Conservation (phyloP, 2,329 filamentous ascomycete genomes). For the Aspergillus awamori region DNA sequence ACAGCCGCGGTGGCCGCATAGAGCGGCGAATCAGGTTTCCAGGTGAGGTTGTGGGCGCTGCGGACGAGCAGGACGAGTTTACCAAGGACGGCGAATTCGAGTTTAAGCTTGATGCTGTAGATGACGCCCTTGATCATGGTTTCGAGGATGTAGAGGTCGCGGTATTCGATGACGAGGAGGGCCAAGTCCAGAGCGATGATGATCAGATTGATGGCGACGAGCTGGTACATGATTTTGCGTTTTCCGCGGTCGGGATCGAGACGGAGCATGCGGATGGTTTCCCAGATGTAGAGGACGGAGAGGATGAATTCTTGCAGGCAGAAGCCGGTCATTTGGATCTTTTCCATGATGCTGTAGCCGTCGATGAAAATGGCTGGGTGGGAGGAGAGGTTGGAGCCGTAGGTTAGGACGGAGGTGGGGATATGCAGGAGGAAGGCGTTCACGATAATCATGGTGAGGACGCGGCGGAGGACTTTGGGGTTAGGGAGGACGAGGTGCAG, state of each 20-base stretch:
- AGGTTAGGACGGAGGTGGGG: constrained; percentile 51
- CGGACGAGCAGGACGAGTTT: constrained; percentile 49
- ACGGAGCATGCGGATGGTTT: constrained; percentile 56
- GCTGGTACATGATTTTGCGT: constrained; percentile 52
- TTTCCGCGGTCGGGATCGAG: constrained; percentile 47
- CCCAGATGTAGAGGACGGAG: constrained; percentile 57
- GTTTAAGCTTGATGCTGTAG: constrained; percentile 54
- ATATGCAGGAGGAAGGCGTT: constrained; percentile 49
- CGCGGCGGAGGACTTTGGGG: constrained; percentile 42
- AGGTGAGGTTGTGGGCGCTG: constrained; percentile 30
- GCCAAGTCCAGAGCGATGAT: constrained; percentile 52
- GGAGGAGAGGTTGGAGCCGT: constrained; percentile 44
- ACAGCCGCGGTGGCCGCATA: constrained; percentile 6
- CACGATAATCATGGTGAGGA: constrained; percentile 52
- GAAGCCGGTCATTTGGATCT: constrained; percentile 60
- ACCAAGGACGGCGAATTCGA: constrained; percentile 54
- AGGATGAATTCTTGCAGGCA: constrained; percentile 60
- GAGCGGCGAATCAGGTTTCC: constrained; percentile 40
- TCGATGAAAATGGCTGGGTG: constrained; percentile 28
- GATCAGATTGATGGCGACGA: constrained; percentile 53
- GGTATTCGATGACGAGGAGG: constrained; percentile 48
- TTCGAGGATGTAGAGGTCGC: constrained; percentile 50
- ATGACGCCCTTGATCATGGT: constrained; percentile 51
- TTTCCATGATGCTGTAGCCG: constrained; percentile 54
- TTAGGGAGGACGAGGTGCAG: constrained; percentile 51